Evolutionary conservation across 2,329 filamentous ascomycete species (phyloP), one percentile per base, ranked within the genome.

Genomic region (Aspergillus ustus): DNA sequence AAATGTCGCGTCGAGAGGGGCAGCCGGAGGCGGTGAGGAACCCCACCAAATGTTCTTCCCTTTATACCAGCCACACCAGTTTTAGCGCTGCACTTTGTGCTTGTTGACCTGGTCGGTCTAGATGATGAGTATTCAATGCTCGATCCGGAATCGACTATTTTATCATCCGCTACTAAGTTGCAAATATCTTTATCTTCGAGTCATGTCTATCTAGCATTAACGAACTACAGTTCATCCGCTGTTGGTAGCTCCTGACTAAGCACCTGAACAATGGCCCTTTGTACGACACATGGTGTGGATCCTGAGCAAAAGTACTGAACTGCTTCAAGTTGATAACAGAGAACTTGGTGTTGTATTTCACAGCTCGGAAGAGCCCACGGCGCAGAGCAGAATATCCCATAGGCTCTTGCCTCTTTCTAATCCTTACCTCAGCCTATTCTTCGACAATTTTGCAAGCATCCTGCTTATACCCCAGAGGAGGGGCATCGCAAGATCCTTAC

Each of bases 1-100:
- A 63, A 60, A 59, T 50, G 58, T 64, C 65, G 65, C 66, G 66
- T 66, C 37, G 20, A 43, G 65, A 62, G 65, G 66, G 64, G 66
- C 62, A 65, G 61, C 49, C 48, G 52, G 61, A 67, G 63, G 66
- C 66, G 66, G 66, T 67, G 64, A 65, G 50, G 37, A 29, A 22
- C 53, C 53, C 53, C 53, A 48, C 53, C 22, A 25, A 40, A 40
- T 1, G 34, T 40, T 13, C 11, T 40, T 40, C 4, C 31, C 34
- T 13, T 34, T 40, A 13, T 40, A 40, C 34, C 11, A 40, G 11
- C 34, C 34, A 40, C 34, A 15, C 34, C 9, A 40, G 31, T 3
- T 7, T 37, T 37, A 37, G 31, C 31, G 31, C 34, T 40, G 34
- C 15, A 11, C 11, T 17, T 37, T 40, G 8, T 15, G 31, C 15